Evolutionary conservation across 352 stramenopile genomes (phyloP), one percentile per base, ranked within the genome.

Genomic region (Lagenidium giganteum): DNA sequence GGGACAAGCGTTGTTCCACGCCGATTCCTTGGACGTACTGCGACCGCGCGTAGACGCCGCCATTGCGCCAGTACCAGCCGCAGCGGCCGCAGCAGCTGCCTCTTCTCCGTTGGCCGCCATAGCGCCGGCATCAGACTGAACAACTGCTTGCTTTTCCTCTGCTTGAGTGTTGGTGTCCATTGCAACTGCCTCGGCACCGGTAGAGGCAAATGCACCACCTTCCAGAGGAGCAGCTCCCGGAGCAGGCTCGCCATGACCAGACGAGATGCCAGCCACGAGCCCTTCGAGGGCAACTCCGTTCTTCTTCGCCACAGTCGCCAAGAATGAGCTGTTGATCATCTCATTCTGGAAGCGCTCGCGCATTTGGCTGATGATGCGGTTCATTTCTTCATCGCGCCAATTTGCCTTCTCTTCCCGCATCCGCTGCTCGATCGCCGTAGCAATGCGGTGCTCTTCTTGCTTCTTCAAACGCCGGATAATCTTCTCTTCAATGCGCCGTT

Each of bases 331-430:
- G 28, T 69, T 76, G 27, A 71, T 74, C 67, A 91, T 82, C 61
- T 93, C 81, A 28, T 53, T 86, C 54, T 91, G 77, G 50, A 93
- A 86, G 5, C 79, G 76, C 47, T 89, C 79, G 26, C 81, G 74
- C 76, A 93, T 90, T 52, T 93, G 78, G 67, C 89, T 87, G 47
- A 90, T 90, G 46, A 93, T 93, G 37, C 79, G 79, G 60, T 93
- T 93, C 81, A 93, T 93, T 56, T 93, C 81, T 32, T 87, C 81
- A 48, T 93, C 81, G 28, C 73, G 74, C 81, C 81, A 93, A 39
- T 80, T 88, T n/a, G 81, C 81, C 48, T 93, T 93, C 28, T 87
- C 76, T 24, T 73, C 69, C 25, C 64, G 61, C 81, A 93, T 93
- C 28, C 81, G 81, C 31, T 77, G 52, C 63, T 93, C 81, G 28